phyloP scores from a whole-genome alignment of 257 asterid species.

The Misopates orontium region DNA sequence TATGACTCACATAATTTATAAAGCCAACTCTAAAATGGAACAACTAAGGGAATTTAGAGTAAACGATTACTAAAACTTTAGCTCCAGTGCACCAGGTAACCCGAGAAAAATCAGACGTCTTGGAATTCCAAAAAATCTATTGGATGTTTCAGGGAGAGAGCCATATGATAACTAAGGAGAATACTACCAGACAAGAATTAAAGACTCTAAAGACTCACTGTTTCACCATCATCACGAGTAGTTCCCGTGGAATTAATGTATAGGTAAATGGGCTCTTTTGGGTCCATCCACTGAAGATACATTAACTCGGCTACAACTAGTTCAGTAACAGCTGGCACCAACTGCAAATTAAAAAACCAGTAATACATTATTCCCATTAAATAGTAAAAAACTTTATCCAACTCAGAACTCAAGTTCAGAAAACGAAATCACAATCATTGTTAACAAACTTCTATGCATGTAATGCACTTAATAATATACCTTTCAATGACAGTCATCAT shows the following conservation, averaged over 20 bases:
- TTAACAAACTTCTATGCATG: neutral
- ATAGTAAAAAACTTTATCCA: neutral
- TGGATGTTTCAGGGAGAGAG: neutral
- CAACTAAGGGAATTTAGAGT: slow-evolving; percentile 2
- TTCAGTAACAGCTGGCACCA: slow-evolving; percentile 94
- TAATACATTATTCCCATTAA: slow-evolving; percentile 16
- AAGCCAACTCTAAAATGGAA: neutral
- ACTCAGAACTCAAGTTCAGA: neutral
- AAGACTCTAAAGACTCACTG: slow-evolving; percentile 48
- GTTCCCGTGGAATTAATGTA: slow-evolving; percentile 97
- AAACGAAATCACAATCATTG: neutral
- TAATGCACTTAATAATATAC: neutral
- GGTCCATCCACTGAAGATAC: slow-evolving; percentile 92
- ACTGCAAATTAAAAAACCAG: slow-evolving; percentile 37
- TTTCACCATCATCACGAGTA: slow-evolving; percentile 94
- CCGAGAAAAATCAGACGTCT: slow-evolving; percentile 8
- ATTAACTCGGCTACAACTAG: slow-evolving; percentile 80
- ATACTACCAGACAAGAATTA: slow-evolving; percentile 1
- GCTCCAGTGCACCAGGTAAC: slow-evolving; percentile 6
- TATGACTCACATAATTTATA: slow-evolving; percentile 10
- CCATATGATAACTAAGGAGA: slow-evolving; percentile 16
- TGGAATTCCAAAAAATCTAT: slow-evolving; percentile 8
- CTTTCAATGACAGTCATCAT: neutral
- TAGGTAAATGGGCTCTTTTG: slow-evolving; percentile 76
- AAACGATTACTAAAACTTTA: neutral